phyloP scores from a whole-genome alignment of 306 rosid genomes.

The Delonix regia region DNA sequence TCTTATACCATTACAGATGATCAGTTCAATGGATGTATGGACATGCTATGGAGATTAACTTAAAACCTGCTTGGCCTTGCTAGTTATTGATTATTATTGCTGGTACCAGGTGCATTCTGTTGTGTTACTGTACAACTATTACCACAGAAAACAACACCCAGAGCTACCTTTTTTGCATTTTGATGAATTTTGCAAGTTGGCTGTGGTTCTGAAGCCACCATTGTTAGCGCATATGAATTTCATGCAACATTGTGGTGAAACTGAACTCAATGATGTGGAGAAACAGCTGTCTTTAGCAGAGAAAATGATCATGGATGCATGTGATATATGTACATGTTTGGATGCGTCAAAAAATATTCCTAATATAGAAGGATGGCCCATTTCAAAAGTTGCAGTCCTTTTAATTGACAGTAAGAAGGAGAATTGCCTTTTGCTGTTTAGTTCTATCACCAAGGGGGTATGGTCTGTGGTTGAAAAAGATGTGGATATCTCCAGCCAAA shows the following conservation, averaged over 20 bases:
- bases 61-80: neutral
- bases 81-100: slow-evolving; percentile 40
- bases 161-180: slow-evolving; percentile 61
- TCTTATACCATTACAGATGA: too few relatives aligned
- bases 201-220: slow-evolving; percentile 61
- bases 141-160: slow-evolving; percentile 66
- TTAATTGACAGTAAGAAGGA: slow-evolving; percentile 67
- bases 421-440: slow-evolving; percentile 58
- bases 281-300: slow-evolving; percentile 74
- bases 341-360: slow-evolving; percentile 67
- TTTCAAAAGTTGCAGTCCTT: slow-evolving; percentile 75
- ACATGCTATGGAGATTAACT: neutral
- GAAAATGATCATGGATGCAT: slow-evolving; percentile 70
- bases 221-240: slow-evolving; percentile 63
- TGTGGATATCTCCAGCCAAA: slow-evolving; percentile 44
- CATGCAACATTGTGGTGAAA: slow-evolving; percentile 59
- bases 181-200: slow-evolving; percentile 72
- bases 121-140: slow-evolving; percentile 80
- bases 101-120: slow-evolving; percentile 73
- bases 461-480: slow-evolving; percentile 79
- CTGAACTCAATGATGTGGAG: slow-evolving; percentile 57
- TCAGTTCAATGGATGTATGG: neutral
- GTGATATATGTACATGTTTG: slow-evolving; percentile 59
- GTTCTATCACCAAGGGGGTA: slow-evolving; percentile 62
- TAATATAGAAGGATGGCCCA: slow-evolving; percentile 69